Conservation (phyloP, 2,329 filamentous ascomycete genomes). For the Alternaria postmessia region DNA sequence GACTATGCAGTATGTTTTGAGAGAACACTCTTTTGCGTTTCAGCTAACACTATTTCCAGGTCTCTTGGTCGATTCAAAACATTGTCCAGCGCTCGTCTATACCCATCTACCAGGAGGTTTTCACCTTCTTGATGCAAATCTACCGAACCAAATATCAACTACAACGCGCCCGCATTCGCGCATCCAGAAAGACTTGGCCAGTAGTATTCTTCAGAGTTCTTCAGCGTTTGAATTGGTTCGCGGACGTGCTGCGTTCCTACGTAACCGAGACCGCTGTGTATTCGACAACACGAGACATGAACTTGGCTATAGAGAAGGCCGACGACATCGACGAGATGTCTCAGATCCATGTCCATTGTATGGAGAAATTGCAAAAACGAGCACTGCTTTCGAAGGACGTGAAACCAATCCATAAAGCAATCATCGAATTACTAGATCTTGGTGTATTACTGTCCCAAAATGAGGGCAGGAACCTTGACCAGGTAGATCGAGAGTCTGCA, state of each 20-base stretch:
- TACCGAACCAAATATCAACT: conserved; percentile 75
- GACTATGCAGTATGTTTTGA: conserved; percentile 70
- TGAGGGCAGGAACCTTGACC: conserved; percentile 54
- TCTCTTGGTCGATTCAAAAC: conserved; percentile 71
- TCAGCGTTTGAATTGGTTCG: conserved; percentile 79
- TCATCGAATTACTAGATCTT: conserved; percentile 80
- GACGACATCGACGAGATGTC: conserved; percentile 85
- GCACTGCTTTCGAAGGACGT: conserved; percentile 75
- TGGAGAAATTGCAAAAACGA: conserved; percentile 70
- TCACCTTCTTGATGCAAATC: conserved; percentile 79
- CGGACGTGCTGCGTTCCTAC: conserved; percentile 76
- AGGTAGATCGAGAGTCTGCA: conserved; percentile 69
- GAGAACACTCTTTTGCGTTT: background rate
- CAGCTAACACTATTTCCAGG: conserved; percentile 19
- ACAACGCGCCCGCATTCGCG: conserved; percentile 56
- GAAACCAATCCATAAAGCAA: conserved; percentile 72
- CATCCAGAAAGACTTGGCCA: background rate
- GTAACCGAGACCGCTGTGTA: conserved; percentile 76
- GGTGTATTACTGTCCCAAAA: conserved; percentile 72
- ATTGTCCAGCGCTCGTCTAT: conserved; percentile 74
- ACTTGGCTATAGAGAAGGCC: conserved; percentile 64
- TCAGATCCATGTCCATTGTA: conserved; percentile 69
- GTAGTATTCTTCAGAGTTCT: conserved; percentile 63
- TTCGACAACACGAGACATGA: conserved; percentile 66
- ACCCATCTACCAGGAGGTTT: conserved; percentile 73